phyloP scores from a whole-genome alignment of 257 asterid genomes.

The Rehmannia glutinosa region DNA sequence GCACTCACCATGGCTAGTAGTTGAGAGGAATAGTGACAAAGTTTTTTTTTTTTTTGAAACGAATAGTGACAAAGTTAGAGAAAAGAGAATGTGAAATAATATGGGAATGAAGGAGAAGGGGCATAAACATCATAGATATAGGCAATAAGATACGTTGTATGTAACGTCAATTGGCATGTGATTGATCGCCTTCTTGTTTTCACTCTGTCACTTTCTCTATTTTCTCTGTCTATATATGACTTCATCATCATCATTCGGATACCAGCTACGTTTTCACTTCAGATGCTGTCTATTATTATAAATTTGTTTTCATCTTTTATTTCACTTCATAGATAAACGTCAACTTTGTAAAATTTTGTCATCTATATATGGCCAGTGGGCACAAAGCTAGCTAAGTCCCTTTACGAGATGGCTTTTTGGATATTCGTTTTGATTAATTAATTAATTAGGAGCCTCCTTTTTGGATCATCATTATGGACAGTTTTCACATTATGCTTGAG shows the following conservation, averaged over 20 bases:
- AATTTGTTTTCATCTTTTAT: too few species aligned
- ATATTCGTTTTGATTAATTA: too few species aligned
- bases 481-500: too few species aligned
- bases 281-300: too few species aligned
- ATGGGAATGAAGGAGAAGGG: slow-evolving; percentile 4
- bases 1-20: slow-evolving; percentile 29
- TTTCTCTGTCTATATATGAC: neutral
- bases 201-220: neutral
- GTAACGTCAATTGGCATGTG: slow-evolving; percentile 32
- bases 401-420: too few species aligned
- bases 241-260: slow-evolving; percentile 9
- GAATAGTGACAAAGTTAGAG: neutral
- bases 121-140: neutral
- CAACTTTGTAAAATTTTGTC: too few species aligned
- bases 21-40: neutral
- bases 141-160: neutral
- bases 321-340: too few species aligned
- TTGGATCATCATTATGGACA: too few species aligned
- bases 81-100: neutral
- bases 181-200: slow-evolving; percentile 35
- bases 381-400: too few species aligned
- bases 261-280: too few species aligned
- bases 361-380: too few species aligned
- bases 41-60: neutral
- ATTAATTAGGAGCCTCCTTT: too few species aligned